Conservation (phyloP, 202 grass and related monocot species). For the Eragrostis tef region DNA sequence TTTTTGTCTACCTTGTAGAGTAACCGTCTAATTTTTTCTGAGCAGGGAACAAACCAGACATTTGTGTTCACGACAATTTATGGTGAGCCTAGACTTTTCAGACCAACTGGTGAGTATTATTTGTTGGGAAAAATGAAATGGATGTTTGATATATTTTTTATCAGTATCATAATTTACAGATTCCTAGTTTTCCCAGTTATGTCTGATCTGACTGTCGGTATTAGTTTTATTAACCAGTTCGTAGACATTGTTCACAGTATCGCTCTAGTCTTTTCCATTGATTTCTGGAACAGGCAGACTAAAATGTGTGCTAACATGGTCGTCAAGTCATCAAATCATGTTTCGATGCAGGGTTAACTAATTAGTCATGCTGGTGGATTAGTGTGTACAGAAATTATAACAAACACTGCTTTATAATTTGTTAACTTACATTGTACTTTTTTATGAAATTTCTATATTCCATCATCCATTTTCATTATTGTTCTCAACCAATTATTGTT, state of each 20-base stretch:
- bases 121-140: neutral
- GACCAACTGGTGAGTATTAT: conserved; percentile 69
- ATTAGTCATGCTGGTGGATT: neutral
- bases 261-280: conserved; percentile 10
- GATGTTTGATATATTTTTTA: neutral
- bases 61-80: conserved; percentile 87
- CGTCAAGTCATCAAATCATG: no score
- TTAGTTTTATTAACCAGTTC: neutral
- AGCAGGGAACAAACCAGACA: conserved; percentile 79
- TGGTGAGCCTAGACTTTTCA: conserved; percentile 77
- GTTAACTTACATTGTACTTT: neutral
- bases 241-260: neutral
- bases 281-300: neutral
- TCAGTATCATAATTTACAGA: neutral
- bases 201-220: neutral
- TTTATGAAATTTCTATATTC: neutral
- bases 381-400: neutral
- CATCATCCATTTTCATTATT: neutral
- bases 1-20: conserved; percentile 34
- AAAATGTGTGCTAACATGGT: neutral
- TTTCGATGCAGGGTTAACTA: no score
- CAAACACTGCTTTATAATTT: neutral
- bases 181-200: neutral
- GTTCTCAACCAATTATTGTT: neutral
- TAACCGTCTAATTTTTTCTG: conserved; percentile 29